Percentiles rank a stretch among this genome's conserved stretches.
These are phyloP conservation scores for Chaetomidium leptoderma DNA, from an alignment of 495 filamentous ascomycete species.

Conservation along the genomic window DNA sequence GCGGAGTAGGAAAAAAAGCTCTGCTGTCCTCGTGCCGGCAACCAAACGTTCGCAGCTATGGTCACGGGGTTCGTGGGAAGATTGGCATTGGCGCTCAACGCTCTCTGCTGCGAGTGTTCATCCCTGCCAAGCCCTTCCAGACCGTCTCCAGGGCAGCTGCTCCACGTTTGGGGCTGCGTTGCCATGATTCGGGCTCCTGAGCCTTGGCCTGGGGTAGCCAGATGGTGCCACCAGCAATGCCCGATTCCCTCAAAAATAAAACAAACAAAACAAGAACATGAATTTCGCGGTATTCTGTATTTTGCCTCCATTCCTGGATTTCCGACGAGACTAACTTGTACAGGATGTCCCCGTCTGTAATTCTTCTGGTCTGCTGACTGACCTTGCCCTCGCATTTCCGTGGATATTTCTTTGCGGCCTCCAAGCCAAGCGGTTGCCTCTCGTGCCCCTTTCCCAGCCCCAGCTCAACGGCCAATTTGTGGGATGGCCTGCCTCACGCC, in stretches of 20 bases:
- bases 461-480: too few relatives aligned
- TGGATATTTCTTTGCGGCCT: not conserved
- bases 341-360: not conserved
- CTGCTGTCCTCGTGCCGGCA: constrained; percentile 34
- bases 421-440: too few relatives aligned
- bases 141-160: not conserved
- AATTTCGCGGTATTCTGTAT: not conserved
- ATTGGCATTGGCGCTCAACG: constrained; percentile 13
- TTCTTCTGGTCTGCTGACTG: not conserved
- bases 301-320: not conserved
- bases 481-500: too few relatives aligned
- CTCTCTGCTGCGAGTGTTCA: constrained; percentile 15
- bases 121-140: constrained; percentile 26
- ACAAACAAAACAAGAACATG: not conserved
- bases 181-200: constrained; percentile 11
- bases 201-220: not conserved
- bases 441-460: not conserved
- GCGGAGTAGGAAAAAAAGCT: constrained; percentile 24
- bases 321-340: not conserved
- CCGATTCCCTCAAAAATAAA: constrained; percentile 12
- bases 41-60: constrained; percentile 9
- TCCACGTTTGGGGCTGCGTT: constrained; percentile 12
- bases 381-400: not conserved
- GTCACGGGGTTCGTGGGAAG: constrained; percentile 24
- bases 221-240: too few relatives aligned